Conservation (phyloP, 805 yeast genomes). For the Hermanozyma aechmeae region DNA sequence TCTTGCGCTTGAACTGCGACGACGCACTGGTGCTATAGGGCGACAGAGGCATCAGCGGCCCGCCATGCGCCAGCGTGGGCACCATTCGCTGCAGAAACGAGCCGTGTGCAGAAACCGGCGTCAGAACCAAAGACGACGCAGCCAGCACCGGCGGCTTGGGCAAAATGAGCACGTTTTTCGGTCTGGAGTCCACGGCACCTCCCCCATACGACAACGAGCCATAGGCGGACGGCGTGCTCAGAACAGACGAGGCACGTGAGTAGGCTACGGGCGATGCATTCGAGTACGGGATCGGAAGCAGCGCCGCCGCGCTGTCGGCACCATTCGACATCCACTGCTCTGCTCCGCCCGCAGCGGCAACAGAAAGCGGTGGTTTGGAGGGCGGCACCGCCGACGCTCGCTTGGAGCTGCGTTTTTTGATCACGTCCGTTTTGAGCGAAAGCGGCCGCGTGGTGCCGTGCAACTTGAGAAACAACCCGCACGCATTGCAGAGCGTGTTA, state of each 20-base stretch:
- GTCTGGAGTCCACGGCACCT: too few relatives aligned
- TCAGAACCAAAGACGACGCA: slow-evolving; percentile 2
- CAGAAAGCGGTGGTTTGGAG: too few relatives aligned
- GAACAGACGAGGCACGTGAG: too few relatives aligned
- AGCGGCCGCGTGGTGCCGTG: slow-evolving; percentile 95
- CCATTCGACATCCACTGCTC: too few relatives aligned
- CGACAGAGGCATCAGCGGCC: slow-evolving; percentile 5
- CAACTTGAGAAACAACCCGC: slow-evolving; percentile 39
- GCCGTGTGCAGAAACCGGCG: slow-evolving; percentile 1
- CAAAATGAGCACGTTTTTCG: slow-evolving; percentile 30
- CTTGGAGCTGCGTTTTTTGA: slow-evolving; percentile 60
- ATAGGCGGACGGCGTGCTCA: too few relatives aligned
- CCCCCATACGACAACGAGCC: too few relatives aligned
- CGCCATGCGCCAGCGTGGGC: neutral
- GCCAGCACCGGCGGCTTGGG: slow-evolving; percentile 24
- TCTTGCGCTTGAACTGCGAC: slow-evolving; percentile 33
- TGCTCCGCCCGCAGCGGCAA: too few relatives aligned
- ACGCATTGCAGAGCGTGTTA: slow-evolving; percentile 52
- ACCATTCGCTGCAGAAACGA: slow-evolving; percentile 1
- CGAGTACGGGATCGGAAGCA: too few relatives aligned
- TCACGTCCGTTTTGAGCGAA: slow-evolving; percentile 84
- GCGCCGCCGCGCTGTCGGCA: too few relatives aligned
- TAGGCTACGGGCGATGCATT: too few relatives aligned
- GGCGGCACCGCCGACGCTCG: slow-evolving; percentile 7
- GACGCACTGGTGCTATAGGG: slow-evolving; percentile 10